Evolutionary conservation across 208 protist genomes (phyloP), one percentile per base, ranked within the genome.

Genomic region (Trypanosoma caninum): DNA sequence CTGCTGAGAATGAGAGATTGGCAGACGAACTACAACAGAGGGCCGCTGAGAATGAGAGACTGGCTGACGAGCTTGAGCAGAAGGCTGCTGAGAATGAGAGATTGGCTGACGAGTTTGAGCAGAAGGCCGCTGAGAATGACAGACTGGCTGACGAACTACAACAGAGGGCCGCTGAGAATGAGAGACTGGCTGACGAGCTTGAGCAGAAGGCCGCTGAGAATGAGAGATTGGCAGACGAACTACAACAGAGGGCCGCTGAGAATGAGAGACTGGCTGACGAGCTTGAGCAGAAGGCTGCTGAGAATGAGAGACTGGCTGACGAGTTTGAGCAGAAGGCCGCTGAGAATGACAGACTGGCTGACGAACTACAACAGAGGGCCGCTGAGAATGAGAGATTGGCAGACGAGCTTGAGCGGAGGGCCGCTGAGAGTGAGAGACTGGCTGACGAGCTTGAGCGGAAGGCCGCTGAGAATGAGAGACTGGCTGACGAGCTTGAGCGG

Each of bases 1-100:
- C 44, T 31, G 64, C 62, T 20, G 69, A 75, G 54, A 69, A 70
- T 37, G 69, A 75, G 62, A 62, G 65, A 62, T 62, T 70, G 14
- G 60, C 69, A 9, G 62, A 58, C 9, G 62, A 74, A 20, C 40
- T 66, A 18, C 58, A 58, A 41, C 53, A 46, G 30, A 59, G 58
- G 54, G 34, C 27, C 8, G 67, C 59, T 22, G 59, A 68, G 41
- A 67, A 59, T 47, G 59, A 65, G 51, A 46, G 46, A 34, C 62
- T 70, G 10, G 55, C 25, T 10, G 69, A 66, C 3, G 69, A 76
- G 14, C 62, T 76, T n/a, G 69, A 64, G 18, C 50, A 53, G 38
- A 52, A 65, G 53, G 30, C 31, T 38, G 69, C 61, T 16, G 69
- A 74, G 54, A 67, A 69, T 44, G 69, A 74, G 53, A 51, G 41